Conservation (phyloP, 2,329 filamentous ascomycete genomes). For the Mycosphaerelloides madeirae region DNA sequence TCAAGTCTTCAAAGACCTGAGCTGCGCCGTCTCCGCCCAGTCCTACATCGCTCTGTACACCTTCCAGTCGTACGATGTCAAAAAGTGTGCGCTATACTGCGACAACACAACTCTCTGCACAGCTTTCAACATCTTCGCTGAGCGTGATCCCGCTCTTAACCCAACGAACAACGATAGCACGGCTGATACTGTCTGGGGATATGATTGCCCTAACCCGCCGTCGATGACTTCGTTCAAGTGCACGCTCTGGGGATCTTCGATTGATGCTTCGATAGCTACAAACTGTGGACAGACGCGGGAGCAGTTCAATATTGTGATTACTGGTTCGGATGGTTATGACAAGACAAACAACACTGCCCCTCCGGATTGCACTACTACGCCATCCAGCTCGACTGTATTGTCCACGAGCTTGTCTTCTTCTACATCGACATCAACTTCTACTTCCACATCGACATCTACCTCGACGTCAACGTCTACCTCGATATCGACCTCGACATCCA, state of each 20-base stretch:
- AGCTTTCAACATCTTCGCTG: constrained; percentile 34
- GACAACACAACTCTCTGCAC: constrained; percentile 31
- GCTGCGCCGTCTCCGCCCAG: constrained; percentile 27
- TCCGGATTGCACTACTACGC: constrained; percentile 2
- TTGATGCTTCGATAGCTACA: constrained; percentile 27
- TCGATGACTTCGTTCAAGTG: constrained; percentile 39
- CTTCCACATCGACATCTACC: neutral
- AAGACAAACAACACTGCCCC: constrained; percentile 22
- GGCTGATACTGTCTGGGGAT: constrained; percentile 21
- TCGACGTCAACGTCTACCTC: neutral
- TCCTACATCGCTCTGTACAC: constrained; percentile 32
- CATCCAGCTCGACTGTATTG: neutral
- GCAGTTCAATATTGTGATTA: constrained; percentile 29
- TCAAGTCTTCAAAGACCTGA: constrained; percentile 30
- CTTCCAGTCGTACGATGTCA: constrained; percentile 29
- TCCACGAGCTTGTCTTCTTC: neutral
- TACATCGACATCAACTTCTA: neutral
- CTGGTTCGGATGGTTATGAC: constrained; percentile 27
- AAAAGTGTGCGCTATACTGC: constrained; percentile 29
- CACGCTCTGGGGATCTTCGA: constrained; percentile 35
- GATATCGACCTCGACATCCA: neutral
- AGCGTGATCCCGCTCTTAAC: constrained; percentile 32
- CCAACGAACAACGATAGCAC: constrained; percentile 27
- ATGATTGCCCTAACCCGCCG: constrained; percentile 34
- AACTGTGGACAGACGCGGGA: constrained; percentile 26